Conservation (phyloP, 116 monocot genomes). For the Trichopus zeylanicus region DNA sequence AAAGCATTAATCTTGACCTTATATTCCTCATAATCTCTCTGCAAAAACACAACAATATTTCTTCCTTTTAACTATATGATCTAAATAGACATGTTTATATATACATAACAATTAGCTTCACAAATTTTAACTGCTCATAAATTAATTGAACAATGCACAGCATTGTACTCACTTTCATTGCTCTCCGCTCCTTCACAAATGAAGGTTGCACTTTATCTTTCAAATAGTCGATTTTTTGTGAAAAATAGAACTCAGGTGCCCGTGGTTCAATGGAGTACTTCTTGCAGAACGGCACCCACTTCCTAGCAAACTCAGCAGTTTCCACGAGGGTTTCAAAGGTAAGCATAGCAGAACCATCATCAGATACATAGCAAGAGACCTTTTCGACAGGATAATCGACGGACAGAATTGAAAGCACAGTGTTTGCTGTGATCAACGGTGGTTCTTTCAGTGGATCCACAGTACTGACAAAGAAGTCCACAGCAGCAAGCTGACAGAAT, state of each 20-base stretch:
- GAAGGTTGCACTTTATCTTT: constrained; percentile 95
- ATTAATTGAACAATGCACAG: neutral
- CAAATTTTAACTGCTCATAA: too few species aligned
- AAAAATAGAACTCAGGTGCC: constrained; percentile 96
- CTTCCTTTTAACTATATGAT: too few species aligned
- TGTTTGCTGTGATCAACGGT: constrained; percentile 88
- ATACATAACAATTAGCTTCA: too few species aligned
- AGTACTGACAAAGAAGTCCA: constrained; percentile 98
- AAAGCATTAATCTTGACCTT: constrained; percentile 96
- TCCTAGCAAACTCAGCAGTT: constrained; percentile 92
- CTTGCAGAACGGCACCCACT: constrained; percentile 99
- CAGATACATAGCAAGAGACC: constrained; percentile 96
- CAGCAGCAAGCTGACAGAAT: constrained; percentile 51
- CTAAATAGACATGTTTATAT: too few species aligned
- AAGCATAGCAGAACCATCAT: constrained; percentile 97
- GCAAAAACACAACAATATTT: constrained; percentile 8
- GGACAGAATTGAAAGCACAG: constrained; percentile 95
- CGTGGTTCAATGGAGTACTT: constrained; percentile 86
- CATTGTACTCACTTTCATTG: constrained; percentile 88
- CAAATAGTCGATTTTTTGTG: constrained; percentile 96
- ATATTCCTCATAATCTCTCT: constrained; percentile 99
- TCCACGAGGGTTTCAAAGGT: constrained; percentile 82
- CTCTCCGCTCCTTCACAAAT: constrained; percentile 97
- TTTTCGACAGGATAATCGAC: constrained; percentile 98
- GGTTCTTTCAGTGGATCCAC: constrained; percentile 99